Evolutionary conservation across 2,329 filamentous ascomycete species (phyloP), one percentile per base, ranked within the genome.

Genomic region (Aspergillus puulaauensis): DNA sequence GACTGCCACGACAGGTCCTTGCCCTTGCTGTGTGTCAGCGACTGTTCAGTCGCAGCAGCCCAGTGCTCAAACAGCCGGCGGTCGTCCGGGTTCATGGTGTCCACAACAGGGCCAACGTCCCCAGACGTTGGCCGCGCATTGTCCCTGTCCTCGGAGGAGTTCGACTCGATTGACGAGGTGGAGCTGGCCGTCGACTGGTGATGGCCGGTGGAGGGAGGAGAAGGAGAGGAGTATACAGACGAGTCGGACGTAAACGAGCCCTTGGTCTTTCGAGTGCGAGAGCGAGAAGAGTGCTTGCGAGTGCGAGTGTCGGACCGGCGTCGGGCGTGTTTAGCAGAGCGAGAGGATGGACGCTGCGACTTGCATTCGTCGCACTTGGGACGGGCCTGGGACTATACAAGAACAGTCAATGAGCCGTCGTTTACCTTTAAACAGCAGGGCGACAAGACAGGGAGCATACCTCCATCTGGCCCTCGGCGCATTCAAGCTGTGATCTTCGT

Each of bases 1-100:
- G 40, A 31, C 45, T 50, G 55, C 58, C 58, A 60, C 43, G 49
- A 37, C 12, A 24, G 44, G 24, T 53, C 57, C 31, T 52, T 56
- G 31, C 45, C 56, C 12, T 56, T 43, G n/a, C 27, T 21, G 6
- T 40, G 48, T 2, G 43, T 31, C 39, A 59, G 17, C 3, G 57
- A 56, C 17, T 19, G 48, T 11, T 53, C 43, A 1, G 57, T 56
- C 1, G 43, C 35, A 11, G 24, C 17, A 27, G 21, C 31, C 57
- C 57, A 59, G n/a, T 56, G 40, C 4, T 44, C 21, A 3, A 43
- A 37, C 15, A 56, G 47, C 2, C 11, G 27, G 17, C 27, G 31
- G 19, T 53, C 51, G 17, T 21, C 17, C 14, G 21, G n/a, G 9
- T 31, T 53, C 27, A 45, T 3, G 4, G 17, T 17, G 2, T 9